These are phyloP conservation scores for Claviceps quebecensis DNA, from an alignment of 2,329 filamentous ascomycete species.

Conservation along the genomic window DNA sequence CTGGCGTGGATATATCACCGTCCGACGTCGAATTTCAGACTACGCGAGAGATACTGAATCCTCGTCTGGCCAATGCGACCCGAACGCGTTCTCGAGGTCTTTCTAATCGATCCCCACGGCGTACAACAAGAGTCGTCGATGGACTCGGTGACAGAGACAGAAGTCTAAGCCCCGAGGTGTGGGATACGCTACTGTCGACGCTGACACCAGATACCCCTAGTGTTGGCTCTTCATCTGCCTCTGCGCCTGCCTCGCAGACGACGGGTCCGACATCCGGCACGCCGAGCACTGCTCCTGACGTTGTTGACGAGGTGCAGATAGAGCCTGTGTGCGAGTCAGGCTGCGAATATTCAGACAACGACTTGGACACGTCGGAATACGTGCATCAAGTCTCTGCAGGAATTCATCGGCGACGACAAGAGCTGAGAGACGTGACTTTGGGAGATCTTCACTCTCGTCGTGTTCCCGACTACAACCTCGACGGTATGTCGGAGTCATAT, in stretches of 20 bases:
- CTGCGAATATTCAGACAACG: slow-evolving; percentile 41
- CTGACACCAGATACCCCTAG: slow-evolving; percentile 74
- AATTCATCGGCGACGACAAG: slow-evolving; percentile 7
- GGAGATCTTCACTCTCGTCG: neutral
- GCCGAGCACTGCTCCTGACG: slow-evolving; percentile 18
- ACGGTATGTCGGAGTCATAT: slow-evolving; percentile 7
- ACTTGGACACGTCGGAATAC: slow-evolving; percentile 37
- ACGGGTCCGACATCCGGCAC: slow-evolving; percentile 31
- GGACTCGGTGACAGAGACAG: slow-evolving; percentile 75
- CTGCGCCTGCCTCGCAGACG: slow-evolving; percentile 32
- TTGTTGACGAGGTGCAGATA: slow-evolving; percentile 18
- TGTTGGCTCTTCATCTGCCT: slow-evolving; percentile 69
- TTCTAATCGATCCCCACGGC: slow-evolving; percentile 2
- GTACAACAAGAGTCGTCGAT: slow-evolving; percentile 31
- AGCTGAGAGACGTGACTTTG: neutral
- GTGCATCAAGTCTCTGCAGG: slow-evolving; percentile 13
- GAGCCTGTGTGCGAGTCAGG: slow-evolving; percentile 37
- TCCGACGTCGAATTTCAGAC: neutral
- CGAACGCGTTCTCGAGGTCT: neutral
- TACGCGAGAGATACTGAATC: neutral
- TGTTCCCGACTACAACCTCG: slow-evolving; percentile 9
- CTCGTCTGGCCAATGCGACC: neutral
- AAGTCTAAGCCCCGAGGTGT: slow-evolving; percentile 65
- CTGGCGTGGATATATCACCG: neutral
- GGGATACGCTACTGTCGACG: slow-evolving; percentile 70